A percentile compares a stretch with the other conserved stretches of the same genome.
These are phyloP conservation scores for Lyophyllum decastes DNA, from an alignment of 768 basidiomycete genomes.

Conservation along the genomic window DNA sequence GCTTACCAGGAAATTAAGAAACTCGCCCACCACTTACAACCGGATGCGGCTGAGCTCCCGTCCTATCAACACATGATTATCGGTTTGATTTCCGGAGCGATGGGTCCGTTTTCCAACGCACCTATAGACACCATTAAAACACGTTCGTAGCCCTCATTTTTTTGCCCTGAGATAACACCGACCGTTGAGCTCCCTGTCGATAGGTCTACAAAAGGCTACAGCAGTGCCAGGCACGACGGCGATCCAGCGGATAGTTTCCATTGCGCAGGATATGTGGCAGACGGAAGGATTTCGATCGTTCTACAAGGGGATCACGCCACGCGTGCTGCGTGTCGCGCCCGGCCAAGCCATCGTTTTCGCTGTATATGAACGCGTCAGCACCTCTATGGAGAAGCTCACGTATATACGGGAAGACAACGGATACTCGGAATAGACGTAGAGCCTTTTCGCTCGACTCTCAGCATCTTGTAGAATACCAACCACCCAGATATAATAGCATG, in stretches of 20 bases:
- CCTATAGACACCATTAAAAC: conserved; percentile 96
- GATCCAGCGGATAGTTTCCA: conserved; percentile 73
- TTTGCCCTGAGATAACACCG: neutral
- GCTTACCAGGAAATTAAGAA: conserved; percentile 97
- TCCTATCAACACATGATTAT: conserved; percentile 96
- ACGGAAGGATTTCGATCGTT: conserved; percentile 88
- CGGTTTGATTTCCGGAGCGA: conserved; percentile 93
- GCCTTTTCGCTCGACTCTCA: no score
- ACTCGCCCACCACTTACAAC: conserved; percentile 74
- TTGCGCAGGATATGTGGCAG: conserved; percentile 92
- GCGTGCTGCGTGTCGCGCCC: conserved; percentile 94
- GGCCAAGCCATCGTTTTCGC: conserved; percentile 98
- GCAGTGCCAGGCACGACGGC: conserved; percentile 75
- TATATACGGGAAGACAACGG: conserved; percentile 56
- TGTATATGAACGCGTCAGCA: conserved; percentile 90
- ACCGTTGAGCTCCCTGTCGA: neutral
- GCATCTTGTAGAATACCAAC: neutral
- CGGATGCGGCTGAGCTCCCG: conserved; percentile 76
- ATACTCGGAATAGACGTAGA: conserved; percentile 59
- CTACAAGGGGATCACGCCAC: conserved; percentile 98
- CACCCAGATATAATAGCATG: neutral
- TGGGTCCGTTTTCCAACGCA: conserved; percentile 98
- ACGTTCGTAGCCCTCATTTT: conserved; percentile 48
- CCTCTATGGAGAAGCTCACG: conserved; percentile 68
- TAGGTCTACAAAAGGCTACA: conserved; percentile 84